Evolutionary conservation across 2,329 filamentous ascomycete species (phyloP).

Genomic region (Shiraia sp.): DNA sequence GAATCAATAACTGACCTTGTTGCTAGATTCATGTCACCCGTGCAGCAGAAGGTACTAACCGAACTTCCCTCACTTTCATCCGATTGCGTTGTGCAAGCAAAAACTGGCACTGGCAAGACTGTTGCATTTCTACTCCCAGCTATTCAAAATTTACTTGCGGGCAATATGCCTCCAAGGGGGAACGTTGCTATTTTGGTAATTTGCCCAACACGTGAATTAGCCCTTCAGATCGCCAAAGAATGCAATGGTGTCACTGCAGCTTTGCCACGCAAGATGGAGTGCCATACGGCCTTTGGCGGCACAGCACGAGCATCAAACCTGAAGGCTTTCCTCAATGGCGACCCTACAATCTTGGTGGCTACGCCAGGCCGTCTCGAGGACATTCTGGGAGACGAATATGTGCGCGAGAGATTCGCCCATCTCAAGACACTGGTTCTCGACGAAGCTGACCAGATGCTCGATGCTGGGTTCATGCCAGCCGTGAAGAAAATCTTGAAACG

Average conservation of each 20-base stretch:
- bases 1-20: constrained; percentile 9
- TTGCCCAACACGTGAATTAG: constrained; percentile 55
- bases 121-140: constrained; percentile 54
- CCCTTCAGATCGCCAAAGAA: constrained; percentile 55
- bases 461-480: constrained; percentile 58
- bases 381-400: constrained; percentile 49
- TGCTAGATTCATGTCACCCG: constrained; percentile 54
- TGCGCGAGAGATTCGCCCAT: constrained; percentile 51
- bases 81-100: constrained; percentile 59
- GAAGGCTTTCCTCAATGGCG: constrained; percentile 39
- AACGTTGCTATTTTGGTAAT: constrained; percentile 53
- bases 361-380: constrained; percentile 55
- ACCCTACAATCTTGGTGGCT: constrained; percentile 51
- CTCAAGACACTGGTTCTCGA: constrained; percentile 52
- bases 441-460: constrained; percentile 52
- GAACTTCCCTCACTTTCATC: constrained; percentile 54
- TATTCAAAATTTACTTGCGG: constrained; percentile 50
- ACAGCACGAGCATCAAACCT: constrained; percentile 39
- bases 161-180: constrained; percentile 36
- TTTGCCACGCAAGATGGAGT: constrained; percentile 45
- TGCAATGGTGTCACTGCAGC: constrained; percentile 50
- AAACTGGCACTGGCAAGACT: constrained; percentile 57
- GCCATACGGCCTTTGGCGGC: constrained; percentile 52
- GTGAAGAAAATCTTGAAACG: constrained; percentile 56
- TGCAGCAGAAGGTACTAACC: constrained; percentile 58